Conservation (phyloP, 148 eudicot genomes). For the Bassia scoparia region DNA sequence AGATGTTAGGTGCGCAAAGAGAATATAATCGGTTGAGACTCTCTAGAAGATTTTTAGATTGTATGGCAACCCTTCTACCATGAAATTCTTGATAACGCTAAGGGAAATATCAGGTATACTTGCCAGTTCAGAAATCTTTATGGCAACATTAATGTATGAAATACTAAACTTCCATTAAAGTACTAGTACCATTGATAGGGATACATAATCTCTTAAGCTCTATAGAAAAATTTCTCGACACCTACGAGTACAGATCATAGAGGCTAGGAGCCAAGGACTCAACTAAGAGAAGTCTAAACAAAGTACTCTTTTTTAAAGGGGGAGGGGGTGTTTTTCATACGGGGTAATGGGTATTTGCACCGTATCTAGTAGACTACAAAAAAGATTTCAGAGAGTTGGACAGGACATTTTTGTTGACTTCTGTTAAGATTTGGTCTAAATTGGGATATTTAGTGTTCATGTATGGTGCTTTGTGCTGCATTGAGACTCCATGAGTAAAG, state of each 20-base stretch:
- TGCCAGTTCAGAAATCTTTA: neutral
- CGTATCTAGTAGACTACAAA: neutral
- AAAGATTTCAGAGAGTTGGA: neutral
- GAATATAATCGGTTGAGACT: too few relatives aligned
- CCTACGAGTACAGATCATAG: too few relatives aligned
- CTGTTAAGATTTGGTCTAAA: neutral
- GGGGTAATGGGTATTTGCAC: neutral
- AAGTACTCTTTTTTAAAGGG: too few relatives aligned
- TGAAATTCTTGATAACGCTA: neutral
- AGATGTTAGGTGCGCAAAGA: constrained; percentile 59
- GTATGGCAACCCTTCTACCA: neutral
- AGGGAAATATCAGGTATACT: neutral
- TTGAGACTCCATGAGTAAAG: neutral
- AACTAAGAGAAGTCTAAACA: neutral
- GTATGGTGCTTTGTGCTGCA: neutral
- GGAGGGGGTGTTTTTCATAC: neutral
- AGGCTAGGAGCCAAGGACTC: too few relatives aligned
- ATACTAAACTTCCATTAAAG: too few relatives aligned
- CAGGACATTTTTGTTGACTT: neutral
- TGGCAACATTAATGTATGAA: neutral
- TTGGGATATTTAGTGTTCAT: neutral
- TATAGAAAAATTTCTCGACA: too few relatives aligned
- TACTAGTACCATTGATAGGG: too few relatives aligned
- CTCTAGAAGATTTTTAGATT: neutral
- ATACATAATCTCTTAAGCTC: too few relatives aligned